phyloP scores from a whole-genome alignment of 371 early-diverging fungal species.

The Globomyces sp. region DNA sequence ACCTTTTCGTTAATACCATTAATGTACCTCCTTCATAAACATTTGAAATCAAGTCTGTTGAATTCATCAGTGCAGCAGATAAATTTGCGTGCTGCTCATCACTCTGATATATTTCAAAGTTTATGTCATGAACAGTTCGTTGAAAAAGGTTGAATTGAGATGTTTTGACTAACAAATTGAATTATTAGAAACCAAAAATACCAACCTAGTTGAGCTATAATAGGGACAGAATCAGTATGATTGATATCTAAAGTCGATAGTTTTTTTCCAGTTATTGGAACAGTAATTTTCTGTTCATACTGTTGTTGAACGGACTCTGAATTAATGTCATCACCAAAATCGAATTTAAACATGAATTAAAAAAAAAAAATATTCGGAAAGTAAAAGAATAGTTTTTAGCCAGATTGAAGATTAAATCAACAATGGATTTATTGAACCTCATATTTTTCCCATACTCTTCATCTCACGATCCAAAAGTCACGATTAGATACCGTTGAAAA shows the following conservation, averaged over 20 bases:
- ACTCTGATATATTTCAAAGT: conserved; percentile 19
- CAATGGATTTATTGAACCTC: too few species aligned
- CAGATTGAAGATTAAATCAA: background rate
- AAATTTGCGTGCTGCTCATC: conserved; percentile 30
- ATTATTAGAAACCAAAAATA: background rate
- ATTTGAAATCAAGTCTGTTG: conserved; percentile 74
- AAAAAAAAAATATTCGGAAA: conserved; percentile 7
- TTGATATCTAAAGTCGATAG: too few species aligned
- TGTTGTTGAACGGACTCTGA: background rate
- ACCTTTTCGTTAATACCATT: too few species aligned
- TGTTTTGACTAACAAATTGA: conserved; percentile 1
- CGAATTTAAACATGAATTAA: background rate
- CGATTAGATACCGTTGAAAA: too few species aligned
- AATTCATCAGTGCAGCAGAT: background rate
- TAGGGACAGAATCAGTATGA: too few species aligned
- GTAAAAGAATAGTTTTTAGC: background rate
- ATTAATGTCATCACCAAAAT: background rate
- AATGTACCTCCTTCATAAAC: conserved; percentile 89
- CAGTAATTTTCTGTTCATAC: background rate
- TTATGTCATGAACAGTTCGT: background rate
- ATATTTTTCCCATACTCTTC: too few species aligned
- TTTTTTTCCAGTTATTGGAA: background rate
- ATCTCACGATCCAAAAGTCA: too few species aligned
- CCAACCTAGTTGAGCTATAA: too few species aligned
- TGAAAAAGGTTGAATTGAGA: background rate